These are phyloP conservation scores for Ramularia endophylla DNA, from an alignment of 2,329 filamentous ascomycete genomes.

Conservation along the genomic window DNA sequence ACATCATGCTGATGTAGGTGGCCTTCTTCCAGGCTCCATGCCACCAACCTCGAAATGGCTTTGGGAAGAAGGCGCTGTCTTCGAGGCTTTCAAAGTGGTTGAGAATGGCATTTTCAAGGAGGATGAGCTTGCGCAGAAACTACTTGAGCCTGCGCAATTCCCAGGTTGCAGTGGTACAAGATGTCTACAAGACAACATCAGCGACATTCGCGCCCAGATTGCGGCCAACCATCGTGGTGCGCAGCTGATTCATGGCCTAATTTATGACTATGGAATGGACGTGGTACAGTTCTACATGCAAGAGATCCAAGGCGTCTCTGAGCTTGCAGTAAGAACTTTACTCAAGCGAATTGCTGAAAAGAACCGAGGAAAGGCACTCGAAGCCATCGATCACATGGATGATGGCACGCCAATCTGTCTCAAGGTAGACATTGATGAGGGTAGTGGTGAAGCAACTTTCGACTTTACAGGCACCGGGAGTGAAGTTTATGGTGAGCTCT, in stretches of 20 bases:
- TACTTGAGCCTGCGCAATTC: conserved; percentile 60
- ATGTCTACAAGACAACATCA: conserved; percentile 31
- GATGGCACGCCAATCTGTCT: conserved; percentile 34
- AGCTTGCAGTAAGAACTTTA: conserved; percentile 29
- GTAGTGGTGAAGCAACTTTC: conserved; percentile 30
- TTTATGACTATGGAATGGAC: conserved; percentile 31
- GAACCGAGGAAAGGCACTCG: conserved; percentile 16
- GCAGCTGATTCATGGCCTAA: conserved; percentile 31
- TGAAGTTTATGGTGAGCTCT: no score
- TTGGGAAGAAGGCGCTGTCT: conserved; percentile 42
- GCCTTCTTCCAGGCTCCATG: conserved; percentile 38
- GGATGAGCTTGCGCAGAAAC: conserved; percentile 39
- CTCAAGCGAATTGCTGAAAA: conserved; percentile 21
- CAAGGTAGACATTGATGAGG: conserved; percentile 29
- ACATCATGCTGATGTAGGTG: conserved; percentile 39
- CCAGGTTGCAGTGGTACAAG: conserved; percentile 30
- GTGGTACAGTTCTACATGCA: conserved; percentile 39
- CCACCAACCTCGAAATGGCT: conserved; percentile 38
- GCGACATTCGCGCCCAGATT: conserved; percentile 33
- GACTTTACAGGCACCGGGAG: conserved; percentile 40
- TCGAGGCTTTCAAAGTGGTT: conserved; percentile 24
- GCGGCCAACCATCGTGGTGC: conserved; percentile 33
- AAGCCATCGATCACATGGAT: conserved; percentile 37
- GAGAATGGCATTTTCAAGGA: conserved; percentile 34
- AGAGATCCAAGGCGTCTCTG: conserved; percentile 34